A percentile compares a stretch with the other conserved stretches of the same genome.
These are phyloP conservation scores for Penicillium coffeae DNA, from an alignment of 495 filamentous ascomycete genomes.

Conservation along the genomic window DNA sequence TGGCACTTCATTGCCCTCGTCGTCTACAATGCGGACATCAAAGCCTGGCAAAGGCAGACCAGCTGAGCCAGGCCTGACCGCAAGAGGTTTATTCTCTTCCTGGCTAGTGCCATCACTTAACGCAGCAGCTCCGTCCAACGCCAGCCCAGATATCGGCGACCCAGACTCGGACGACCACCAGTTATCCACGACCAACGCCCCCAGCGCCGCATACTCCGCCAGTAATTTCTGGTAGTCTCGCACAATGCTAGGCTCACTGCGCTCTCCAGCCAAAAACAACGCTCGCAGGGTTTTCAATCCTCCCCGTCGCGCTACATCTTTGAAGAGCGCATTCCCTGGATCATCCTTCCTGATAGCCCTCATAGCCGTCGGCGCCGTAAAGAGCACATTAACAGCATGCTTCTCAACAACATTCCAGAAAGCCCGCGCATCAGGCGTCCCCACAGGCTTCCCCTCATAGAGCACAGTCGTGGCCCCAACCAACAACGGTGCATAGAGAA, in stretches of 20 bases:
- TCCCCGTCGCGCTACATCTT: constrained; percentile 55
- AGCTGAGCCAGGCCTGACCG: constrained; percentile 77
- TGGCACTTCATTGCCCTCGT: constrained; percentile 65
- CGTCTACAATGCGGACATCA: constrained; percentile 77
- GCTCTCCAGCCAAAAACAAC: constrained; percentile 83
- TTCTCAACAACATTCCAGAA: constrained; percentile 87
- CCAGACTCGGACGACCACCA: constrained; percentile 97
- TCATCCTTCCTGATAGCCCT: constrained; percentile 85
- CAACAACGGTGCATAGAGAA: constrained; percentile 80
- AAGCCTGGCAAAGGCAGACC: constrained; percentile 90
- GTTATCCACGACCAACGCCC: constrained; percentile 78
- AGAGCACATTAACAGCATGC: constrained; percentile 77
- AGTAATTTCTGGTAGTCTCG: constrained; percentile 72
- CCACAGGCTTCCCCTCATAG: constrained; percentile 89
- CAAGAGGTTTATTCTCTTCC: constrained; percentile 20
- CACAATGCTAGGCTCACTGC: constrained; percentile 84
- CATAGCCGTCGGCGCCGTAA: constrained; percentile 83
- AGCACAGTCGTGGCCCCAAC: constrained; percentile 81
- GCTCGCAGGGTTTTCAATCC: constrained; percentile 65
- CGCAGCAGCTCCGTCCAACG: constrained; percentile 45
- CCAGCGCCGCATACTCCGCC: constrained; percentile 54
- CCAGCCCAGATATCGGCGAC: constrained; percentile 80
- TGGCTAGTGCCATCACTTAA: constrained; percentile 7
- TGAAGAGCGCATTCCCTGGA: constrained; percentile 63
- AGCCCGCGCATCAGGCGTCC: constrained; percentile 79